phyloP scores from a whole-genome alignment of 2,329 filamentous ascomycete genomes.

The Botrytis hyacinthi region DNA sequence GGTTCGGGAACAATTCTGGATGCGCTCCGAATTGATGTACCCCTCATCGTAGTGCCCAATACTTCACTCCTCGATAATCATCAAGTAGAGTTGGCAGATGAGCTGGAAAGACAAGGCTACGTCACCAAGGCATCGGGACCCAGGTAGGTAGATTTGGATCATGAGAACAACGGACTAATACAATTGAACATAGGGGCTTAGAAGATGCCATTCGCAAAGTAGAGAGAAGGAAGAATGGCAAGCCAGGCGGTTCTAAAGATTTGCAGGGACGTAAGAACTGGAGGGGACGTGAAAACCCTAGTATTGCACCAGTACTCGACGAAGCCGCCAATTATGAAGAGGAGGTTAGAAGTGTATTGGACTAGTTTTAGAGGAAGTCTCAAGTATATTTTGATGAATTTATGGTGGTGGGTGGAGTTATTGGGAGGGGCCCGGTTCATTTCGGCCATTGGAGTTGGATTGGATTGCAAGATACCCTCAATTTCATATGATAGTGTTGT shows the following conservation, averaged over 20 bases:
- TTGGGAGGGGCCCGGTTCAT: background rate
- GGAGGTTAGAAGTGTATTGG: conserved; percentile 27
- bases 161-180: conserved; percentile 3
- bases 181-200: conserved; percentile 24
- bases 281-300: conserved; percentile 24
- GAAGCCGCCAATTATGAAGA: conserved; percentile 33
- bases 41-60: conserved; percentile 90
- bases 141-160: conserved; percentile 26
- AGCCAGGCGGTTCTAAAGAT: background rate
- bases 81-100: conserved; percentile 79
- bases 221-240: conserved; percentile 19
- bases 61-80: conserved; percentile 81
- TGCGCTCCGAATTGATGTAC: conserved; percentile 68
- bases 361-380: conserved; percentile 23
- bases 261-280: conserved; percentile 25
- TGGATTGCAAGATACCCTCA: conserved; percentile 5
- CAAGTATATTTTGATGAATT: background rate
- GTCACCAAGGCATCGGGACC: conserved; percentile 48
- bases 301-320: conserved; percentile 30
- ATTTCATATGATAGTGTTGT: background rate
- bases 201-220: conserved; percentile 29
- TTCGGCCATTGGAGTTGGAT: conserved; percentile 9
- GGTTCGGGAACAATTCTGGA: conserved; percentile 89
- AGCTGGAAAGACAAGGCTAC: conserved; percentile 72
- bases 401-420: background rate